Evolutionary conservation across 2,329 filamentous ascomycete genomes (phyloP).

Genomic region (Aaosphaeria arxii): DNA sequence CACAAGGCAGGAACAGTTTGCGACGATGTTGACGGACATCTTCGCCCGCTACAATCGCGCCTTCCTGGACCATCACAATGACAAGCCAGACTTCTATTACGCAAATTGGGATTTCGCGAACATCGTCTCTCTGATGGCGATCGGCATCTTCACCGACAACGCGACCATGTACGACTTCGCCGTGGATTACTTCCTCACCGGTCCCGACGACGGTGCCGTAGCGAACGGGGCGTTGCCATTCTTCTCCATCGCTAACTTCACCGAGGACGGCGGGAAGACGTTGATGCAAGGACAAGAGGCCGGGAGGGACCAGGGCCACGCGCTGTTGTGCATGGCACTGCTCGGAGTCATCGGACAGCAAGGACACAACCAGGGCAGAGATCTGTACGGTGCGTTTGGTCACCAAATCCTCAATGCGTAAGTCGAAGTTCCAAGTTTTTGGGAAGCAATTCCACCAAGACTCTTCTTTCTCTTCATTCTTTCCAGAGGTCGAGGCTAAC

Average conservation of each 20-base stretch:
- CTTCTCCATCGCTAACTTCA: constrained; percentile 27
- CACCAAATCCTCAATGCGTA: neutral
- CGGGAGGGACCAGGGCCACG: constrained; percentile 47
- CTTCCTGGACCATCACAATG: constrained; percentile 41
- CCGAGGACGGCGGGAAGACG: constrained; percentile 25
- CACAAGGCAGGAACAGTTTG: constrained; percentile 1
- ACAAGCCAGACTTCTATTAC: constrained; percentile 35
- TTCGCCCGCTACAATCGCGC: constrained; percentile 40
- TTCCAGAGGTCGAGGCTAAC: no score
- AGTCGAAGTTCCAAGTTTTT: no score
- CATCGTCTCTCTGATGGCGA: constrained; percentile 40
- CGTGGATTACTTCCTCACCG: constrained; percentile 41
- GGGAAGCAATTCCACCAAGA: no score
- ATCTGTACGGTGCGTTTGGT: neutral
- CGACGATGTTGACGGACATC: constrained; percentile 34
- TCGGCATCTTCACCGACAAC: constrained; percentile 45
- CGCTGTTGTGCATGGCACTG: constrained; percentile 40
- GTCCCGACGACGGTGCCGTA: constrained; percentile 23
- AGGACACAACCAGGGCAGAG: constrained; percentile 4
- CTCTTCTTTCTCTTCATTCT: no score
- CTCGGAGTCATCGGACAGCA: constrained; percentile 43
- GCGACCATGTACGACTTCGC: constrained; percentile 40
- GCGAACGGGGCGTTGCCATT: neutral
- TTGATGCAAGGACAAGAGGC: constrained; percentile 43
- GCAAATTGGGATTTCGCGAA: constrained; percentile 49